phyloP scores from a whole-genome alignment of 73 alveolate species.

The Paramecium primaurelia region DNA sequence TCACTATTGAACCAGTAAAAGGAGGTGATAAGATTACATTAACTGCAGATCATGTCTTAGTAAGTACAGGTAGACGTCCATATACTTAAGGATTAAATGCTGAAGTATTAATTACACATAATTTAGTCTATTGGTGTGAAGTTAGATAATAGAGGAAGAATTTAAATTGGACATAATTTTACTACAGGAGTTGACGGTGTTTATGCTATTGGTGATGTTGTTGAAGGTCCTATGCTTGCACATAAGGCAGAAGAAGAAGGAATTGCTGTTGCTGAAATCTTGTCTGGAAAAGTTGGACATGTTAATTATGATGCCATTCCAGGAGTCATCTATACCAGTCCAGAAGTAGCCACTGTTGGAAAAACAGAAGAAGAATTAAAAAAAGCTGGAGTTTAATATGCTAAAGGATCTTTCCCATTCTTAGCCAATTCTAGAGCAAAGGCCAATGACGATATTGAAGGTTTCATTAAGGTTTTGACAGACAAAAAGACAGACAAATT shows the following conservation, averaged over 20 bases:
- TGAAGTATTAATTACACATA: constrained; percentile 28
- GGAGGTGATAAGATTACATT: constrained; percentile 70
- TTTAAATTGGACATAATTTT: constrained; percentile 61
- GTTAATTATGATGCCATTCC: constrained; percentile 92
- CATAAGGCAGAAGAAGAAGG: constrained; percentile 97
- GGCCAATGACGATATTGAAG: constrained; percentile 92
- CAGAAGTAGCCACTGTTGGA: constrained; percentile 96
- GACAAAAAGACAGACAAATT: constrained; percentile 85
- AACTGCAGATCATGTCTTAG: constrained; percentile 81
- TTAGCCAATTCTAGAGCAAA: constrained; percentile 95
- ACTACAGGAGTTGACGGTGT: constrained; percentile 65
- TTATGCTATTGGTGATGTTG: constrained; percentile 89
- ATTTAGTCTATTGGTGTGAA: constrained; percentile 65
- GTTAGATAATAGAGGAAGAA: constrained; percentile 73
- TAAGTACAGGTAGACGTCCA: constrained; percentile 91
- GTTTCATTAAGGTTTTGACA: constrained; percentile 87
- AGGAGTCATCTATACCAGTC: constrained; percentile 88
- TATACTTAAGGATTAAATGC: constrained; percentile 78
- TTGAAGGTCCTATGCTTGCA: constrained; percentile 94
- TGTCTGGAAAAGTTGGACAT: constrained; percentile 88
- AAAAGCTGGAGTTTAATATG: constrained; percentile 74
- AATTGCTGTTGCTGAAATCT: constrained; percentile 84
- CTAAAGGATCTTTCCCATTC: constrained; percentile 92
- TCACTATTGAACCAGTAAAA: constrained; percentile 75
- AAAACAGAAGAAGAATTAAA: constrained; percentile 91